These are phyloP conservation scores for Sugiyamaella castrensis DNA, from an alignment of 1,139 yeast genomes.

Conservation along the genomic window DNA sequence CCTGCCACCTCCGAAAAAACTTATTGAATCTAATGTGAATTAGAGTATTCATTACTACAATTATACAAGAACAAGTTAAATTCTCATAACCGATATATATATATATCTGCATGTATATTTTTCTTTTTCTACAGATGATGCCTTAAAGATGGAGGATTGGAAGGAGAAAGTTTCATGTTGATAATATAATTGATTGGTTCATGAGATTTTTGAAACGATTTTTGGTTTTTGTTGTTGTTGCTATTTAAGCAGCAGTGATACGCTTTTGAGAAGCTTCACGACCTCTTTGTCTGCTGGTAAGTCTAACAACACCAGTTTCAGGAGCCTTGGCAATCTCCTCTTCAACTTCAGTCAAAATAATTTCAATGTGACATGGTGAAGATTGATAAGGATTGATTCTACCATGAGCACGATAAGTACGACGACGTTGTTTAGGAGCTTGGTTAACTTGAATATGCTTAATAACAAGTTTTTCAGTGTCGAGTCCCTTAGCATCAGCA, in stretches of 20 bases:
- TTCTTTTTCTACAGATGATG: constrained; percentile 11
- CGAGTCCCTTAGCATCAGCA: constrained; percentile 99
- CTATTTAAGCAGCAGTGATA: constrained; percentile 39
- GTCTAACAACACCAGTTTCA: constrained; percentile 73
- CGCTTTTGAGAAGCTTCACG: constrained; percentile 77
- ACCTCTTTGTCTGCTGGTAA: constrained; percentile 89
- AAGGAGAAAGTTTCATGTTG: no score
- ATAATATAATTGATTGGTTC: neutral
- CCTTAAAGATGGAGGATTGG: neutral
- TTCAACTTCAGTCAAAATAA: constrained; percentile 91
- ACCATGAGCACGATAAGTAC: constrained; percentile 99
- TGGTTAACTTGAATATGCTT: constrained; percentile 99
- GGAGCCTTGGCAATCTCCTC: constrained; percentile 93
- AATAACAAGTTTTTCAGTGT: constrained; percentile 86
- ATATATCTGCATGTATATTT: constrained; percentile 5
- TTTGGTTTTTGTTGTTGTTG: constrained; percentile 1
- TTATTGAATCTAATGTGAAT: neutral
- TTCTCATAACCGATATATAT: neutral
- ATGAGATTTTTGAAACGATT: constrained; percentile 1
- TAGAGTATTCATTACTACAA: no score
- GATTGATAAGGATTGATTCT: constrained; percentile 99
- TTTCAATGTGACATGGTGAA: constrained; percentile 98
- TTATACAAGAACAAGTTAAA: neutral
- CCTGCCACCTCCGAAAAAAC: neutral
- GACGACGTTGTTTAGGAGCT: constrained; percentile 99